Base-by-base conservation (phyloP, 192 early-diverging fungal genomes). In the Globomyces pollinis-pini region DNA sequence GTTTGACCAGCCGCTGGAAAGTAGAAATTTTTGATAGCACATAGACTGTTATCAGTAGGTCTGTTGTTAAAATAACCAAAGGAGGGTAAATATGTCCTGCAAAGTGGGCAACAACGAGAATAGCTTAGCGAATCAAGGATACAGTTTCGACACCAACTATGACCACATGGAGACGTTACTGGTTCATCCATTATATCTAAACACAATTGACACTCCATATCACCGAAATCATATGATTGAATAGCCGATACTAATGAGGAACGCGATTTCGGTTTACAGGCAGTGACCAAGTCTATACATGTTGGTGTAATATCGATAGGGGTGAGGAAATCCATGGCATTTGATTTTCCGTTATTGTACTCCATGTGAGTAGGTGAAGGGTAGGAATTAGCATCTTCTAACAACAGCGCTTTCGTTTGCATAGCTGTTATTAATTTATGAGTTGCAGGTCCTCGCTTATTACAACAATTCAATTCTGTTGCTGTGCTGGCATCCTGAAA, bases 121-220 rank as follows among this genome's bases (percentile, higher is more conserved):
- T 81, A 72, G 51, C 84, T 81, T 2, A 84, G 35, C 0, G 81
- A 72, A 9, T 68, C 65, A n/a, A 81, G 64, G 2, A 88, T 33
- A 56, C 86, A 88, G 4, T 43, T 42, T 18, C 68, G 69, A 60
- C 86, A 88, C 44, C 74, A 74, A n/a, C 77, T 81, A 61, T 88
- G 86, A 0, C 86, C 86, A 42, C 86, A 88, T 2, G 70, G 71
- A 1, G 76, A 73, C 0, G 84, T 85, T 9, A 85, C 61, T 2
- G 86, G 85, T n/a, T 80, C 67, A 21, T 57, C 36, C 52, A 84
- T 68, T 11, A 76, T 53, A 9, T 59, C 50, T 33, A 60, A 73
- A 59, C 86, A 88, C 16, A 88, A 66, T 8, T 69, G 65, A 59
- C 86, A 88, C 61, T 84, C 86, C 12, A 78, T 65, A 50, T 83